Base-by-base conservation (phyloP, 495 filamentous ascomycete species). In the Trichoderma asperelloides region DNA sequence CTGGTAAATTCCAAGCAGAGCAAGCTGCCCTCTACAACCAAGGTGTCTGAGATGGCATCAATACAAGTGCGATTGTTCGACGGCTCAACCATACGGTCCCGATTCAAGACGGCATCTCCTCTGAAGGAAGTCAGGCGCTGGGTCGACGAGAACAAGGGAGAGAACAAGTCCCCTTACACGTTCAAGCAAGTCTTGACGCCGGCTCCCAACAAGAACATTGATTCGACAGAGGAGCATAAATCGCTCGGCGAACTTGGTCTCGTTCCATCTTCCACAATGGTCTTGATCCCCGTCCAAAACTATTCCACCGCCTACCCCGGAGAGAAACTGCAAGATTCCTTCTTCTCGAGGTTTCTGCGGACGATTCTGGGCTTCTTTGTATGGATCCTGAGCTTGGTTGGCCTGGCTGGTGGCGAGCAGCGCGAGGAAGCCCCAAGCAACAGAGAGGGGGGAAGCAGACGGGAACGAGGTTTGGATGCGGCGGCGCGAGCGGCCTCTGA, bases 111-210 rank as follows among this genome's bases (percentile, higher is more conserved):
- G 60, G 79, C 78, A 1, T 80, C 85, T 13, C 90, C 85, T 16
- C 82, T 97, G n/a, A 77, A 71, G 7, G 85, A 90, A 47, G 90
- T 98, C 2, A 84, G 94, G 3, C 70, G 81, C 5, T 97, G 91
- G 91, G 80, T 98, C 13, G 91, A 95, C 65, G 74, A 77, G 30
- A 74, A 74, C 12, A 73, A 75, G 3, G 68, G 66, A 0, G 84
- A 74, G 74, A 75, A 69, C 64, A 70, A 71, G 13, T 69, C 74
- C 39, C 88, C 90, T 3, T 98, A 92, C 74, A 89, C 85, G 39
- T 92, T 98, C 77, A 92, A 93, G 71, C 86, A 94, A 41, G 87
- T 97, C 39, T 80, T 95, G 1, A 87, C 91, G 0, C 95, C 94
- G 1, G 77, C 85, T 15, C 92, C 91, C 2, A 95, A 88, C 72